Evolutionary conservation across 2,329 filamentous ascomycete species (phyloP), one percentile per base, ranked within the genome.

Genomic region (Gyromitra esculenta): DNA sequence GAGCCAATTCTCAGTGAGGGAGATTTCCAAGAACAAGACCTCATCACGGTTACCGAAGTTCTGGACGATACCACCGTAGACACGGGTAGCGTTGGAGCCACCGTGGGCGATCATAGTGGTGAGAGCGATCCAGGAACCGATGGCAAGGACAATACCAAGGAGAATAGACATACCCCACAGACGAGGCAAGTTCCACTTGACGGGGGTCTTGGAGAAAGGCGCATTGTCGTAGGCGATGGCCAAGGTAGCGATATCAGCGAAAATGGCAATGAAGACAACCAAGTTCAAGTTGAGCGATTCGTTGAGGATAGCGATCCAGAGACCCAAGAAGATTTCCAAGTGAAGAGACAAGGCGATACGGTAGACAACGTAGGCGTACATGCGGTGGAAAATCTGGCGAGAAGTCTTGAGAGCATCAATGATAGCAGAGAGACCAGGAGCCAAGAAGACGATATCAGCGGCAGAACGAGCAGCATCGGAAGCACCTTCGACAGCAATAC

Each of bases 291-390:
- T 94, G 79, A 97, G 88, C 77, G 89, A 92, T 78, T 89, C 87
- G 87, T 97, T 96, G 81, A 95, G 87, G 81, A 95, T 94, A 81
- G 91, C 92, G 81, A 97, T 96, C 93, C 93, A 96, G 76, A 96
- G 89, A 83, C 93, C 93, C 65, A 97, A 88, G 88, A 94, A 97
- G 83, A 96, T 92, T 86, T 96, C 93, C 82, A 97, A 88, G 84
- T 97, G 94, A 79, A 97, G 90, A 15, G 93, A 97, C 82, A 97
- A 86, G 63, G 94, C 93, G 82, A 97, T 97, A 88, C 94, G 92
- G 87, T 97, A 97, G 82, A 97, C 92, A 80, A 97, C 92, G 86
- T 97, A 97, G 76, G 93, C 92, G 86, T 97, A 96, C 93, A 97
- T 97, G 82, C 94, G 92, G 86, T 97, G 93, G 88, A 97, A 97